phyloP scores from a whole-genome alignment of 805 yeast species.

The Nakazawaea peltata region DNA sequence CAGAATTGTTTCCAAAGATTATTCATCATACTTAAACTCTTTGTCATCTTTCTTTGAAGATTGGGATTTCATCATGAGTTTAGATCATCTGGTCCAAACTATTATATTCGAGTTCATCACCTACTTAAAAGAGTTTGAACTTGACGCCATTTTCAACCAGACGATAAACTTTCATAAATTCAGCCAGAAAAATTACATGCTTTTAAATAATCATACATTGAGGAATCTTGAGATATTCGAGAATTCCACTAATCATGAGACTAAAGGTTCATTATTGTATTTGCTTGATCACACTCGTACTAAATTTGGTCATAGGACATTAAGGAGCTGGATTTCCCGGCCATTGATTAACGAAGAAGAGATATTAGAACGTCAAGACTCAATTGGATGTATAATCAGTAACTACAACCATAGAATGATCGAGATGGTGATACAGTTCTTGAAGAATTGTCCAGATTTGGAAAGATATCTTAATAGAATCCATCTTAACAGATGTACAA shows the following conservation, averaged over 20 bases:
- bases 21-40: conserved; percentile 1
- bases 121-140: conserved; percentile 56
- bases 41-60: conserved; percentile 2
- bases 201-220: conserved; percentile 58
- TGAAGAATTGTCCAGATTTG: conserved; percentile 42
- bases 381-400: conserved; percentile 41
- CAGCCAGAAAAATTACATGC: conserved; percentile 38
- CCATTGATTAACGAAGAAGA: conserved; percentile 53
- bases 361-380: conserved; percentile 56
- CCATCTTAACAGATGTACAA: conserved; percentile 48
- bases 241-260: conserved; percentile 48
- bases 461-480: conserved; percentile 49
- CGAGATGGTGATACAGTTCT: conserved; percentile 18
- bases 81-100: conserved; percentile 21
- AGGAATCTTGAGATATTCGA: conserved; percentile 67
- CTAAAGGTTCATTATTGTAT: conserved; percentile 71
- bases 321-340: conserved; percentile 64
- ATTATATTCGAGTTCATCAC: conserved; percentile 38
- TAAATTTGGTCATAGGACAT: conserved; percentile 59
- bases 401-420: conserved; percentile 29
- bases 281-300: conserved; percentile 76
- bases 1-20: neutral
- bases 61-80: conserved; percentile 18
- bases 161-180: conserved; percentile 46
- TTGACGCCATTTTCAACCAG: conserved; percentile 48